Percentiles rank a stretch among this genome's conserved stretches.
Evolutionary conservation across 768 basidiomycete genomes (phyloP).

Genomic region (Pisolithus albus): DNA sequence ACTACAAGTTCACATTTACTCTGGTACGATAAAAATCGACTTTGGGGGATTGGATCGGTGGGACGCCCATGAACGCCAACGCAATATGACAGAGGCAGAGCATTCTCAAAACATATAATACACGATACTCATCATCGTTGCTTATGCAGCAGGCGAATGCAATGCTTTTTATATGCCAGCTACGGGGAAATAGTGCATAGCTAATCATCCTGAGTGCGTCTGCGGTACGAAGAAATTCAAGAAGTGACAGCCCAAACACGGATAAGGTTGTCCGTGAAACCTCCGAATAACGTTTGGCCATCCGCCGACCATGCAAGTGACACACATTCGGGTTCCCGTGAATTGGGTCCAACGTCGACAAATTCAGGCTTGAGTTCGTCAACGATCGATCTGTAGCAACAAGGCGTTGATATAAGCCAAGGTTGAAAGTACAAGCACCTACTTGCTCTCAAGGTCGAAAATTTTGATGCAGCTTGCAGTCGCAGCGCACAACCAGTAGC

Average conservation of each 20-base stretch:
- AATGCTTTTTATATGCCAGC: conserved; percentile 16
- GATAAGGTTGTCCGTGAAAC: conserved; percentile 92
- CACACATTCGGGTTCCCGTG: conserved; percentile 84
- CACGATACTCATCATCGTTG: not conserved
- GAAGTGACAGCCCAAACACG: conserved; percentile 83
- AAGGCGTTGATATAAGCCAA: conserved; percentile 1
- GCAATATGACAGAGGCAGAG: conserved; percentile 57
- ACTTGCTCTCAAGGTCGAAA: conserved; percentile 99
- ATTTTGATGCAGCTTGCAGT: conserved; percentile 98
- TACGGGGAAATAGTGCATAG: conserved; percentile 21
- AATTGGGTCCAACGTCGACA: conserved; percentile 62
- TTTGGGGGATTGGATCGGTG: conserved; percentile 74
- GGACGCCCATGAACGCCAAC: conserved; percentile 54
- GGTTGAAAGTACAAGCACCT: conserved; percentile 28
- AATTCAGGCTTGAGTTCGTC: conserved; percentile 98
- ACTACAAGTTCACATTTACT: conserved; percentile 60
- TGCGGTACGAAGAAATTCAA: conserved; percentile 25
- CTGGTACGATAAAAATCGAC: conserved; percentile 57
- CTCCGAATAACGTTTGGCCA: conserved; percentile 95
- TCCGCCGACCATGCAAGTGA: conserved; percentile 99
- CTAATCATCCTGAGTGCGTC: conserved; percentile 8
- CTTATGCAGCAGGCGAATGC: conserved; percentile 6
- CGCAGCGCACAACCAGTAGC: conserved; percentile 99
- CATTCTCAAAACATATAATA: not conserved
- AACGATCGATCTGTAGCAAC: conserved; percentile 72